Evolutionary conservation across 441 rosid genomes (phyloP).

Genomic region (Euphorbia schlechtendalii): DNA sequence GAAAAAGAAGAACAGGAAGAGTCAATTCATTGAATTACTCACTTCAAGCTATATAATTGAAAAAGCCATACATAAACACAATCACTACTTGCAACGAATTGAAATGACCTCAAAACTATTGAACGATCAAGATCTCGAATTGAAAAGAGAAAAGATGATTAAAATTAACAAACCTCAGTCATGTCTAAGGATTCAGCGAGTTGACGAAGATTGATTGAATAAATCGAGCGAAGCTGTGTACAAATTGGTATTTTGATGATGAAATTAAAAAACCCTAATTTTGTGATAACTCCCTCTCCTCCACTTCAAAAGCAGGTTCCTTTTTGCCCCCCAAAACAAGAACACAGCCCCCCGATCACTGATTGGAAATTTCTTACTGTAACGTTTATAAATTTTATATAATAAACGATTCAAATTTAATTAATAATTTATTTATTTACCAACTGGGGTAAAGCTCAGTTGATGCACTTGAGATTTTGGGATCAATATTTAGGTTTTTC

Average conservation of each 20-base stretch:
- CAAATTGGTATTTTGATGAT: neutral
- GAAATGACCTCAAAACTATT: neutral
- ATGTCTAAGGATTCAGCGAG: conserved; percentile 21
- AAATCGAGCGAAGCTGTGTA: neutral
- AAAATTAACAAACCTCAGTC: conserved; percentile 40
- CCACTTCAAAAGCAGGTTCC: neutral
- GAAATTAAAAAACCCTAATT: conserved; percentile 21
- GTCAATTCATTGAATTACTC: neutral
- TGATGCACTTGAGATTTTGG: too few relatives aligned
- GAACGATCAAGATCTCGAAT: neutral
- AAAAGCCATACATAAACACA: too few relatives aligned
- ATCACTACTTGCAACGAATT: neutral
- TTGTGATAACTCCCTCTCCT: neutral
- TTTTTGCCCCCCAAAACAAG: neutral
- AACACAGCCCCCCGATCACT: neutral
- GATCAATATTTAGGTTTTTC: too few relatives aligned
- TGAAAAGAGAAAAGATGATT: neutral
- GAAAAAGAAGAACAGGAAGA: neutral
- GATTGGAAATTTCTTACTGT: neutral
- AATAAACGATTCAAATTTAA: too few relatives aligned
- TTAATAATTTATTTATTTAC: too few relatives aligned
- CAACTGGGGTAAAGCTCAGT: too few relatives aligned
- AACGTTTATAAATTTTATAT: too few relatives aligned
- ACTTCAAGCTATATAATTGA: too few relatives aligned
- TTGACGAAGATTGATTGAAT: neutral